These are phyloP conservation scores for Metschnikowia peoriensis DNA, from an alignment of 805 yeast genomes.

Conservation along the genomic window DNA sequence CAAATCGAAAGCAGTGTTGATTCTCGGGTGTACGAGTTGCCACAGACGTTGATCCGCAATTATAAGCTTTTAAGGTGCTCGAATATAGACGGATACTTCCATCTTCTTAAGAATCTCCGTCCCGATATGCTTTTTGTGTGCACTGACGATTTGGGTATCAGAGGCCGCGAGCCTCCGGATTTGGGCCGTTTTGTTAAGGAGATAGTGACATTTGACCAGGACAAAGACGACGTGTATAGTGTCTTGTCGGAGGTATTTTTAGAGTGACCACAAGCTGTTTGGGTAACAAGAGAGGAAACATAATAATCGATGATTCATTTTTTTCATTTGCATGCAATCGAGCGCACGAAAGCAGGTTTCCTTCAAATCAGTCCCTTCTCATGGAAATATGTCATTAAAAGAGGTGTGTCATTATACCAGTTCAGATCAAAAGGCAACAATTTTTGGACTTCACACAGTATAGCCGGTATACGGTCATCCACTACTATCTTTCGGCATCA, in stretches of 20 bases:
- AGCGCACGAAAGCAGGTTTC: too few species aligned
- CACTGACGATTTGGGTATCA: constrained; percentile 41
- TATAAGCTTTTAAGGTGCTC: constrained; percentile 40
- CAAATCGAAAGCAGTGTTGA: constrained; percentile 15
- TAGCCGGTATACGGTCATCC: too few species aligned
- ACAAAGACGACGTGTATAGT: constrained; percentile 21
- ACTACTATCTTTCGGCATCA: too few species aligned
- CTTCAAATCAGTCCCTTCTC: too few species aligned
- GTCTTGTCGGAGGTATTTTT: constrained; percentile 24
- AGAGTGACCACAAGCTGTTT: not conserved
- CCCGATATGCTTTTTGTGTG: constrained; percentile 43
- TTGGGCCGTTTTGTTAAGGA: constrained; percentile 38
- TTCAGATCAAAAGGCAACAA: too few species aligned
- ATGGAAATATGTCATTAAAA: too few species aligned
- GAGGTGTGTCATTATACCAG: too few species aligned
- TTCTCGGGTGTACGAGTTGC: constrained; percentile 15
- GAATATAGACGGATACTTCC: constrained; percentile 41
- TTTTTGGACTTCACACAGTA: too few species aligned
- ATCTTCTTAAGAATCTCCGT: constrained; percentile 36
- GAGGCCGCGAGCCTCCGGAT: constrained; percentile 29
- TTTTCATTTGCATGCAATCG: too few species aligned
- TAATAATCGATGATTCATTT: too few species aligned
- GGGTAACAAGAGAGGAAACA: too few species aligned
- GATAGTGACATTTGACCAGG: constrained; percentile 29
- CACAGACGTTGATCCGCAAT: constrained; percentile 28